Percentiles rank a stretch among this genome's conserved stretches.
These are phyloP conservation scores for Magnolia sinica DNA, from an alignment of 164 flowering plant genomes.

Conservation along the genomic window DNA sequence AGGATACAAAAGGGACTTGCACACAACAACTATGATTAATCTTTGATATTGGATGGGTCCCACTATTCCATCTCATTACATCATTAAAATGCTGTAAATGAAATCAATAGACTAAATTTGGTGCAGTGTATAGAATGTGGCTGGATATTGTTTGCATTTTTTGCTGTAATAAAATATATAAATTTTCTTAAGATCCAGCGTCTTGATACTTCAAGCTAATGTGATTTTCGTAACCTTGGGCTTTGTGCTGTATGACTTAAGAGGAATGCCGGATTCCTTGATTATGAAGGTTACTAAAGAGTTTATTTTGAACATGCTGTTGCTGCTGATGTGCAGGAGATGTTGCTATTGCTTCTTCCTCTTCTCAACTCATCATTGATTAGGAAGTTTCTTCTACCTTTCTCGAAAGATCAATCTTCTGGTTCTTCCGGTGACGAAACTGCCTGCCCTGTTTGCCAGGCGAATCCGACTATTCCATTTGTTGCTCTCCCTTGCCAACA, in stretches of 20 bases:
- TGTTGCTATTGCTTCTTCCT: slow-evolving; percentile 91
- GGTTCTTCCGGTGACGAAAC: slow-evolving; percentile 48
- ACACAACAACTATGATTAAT: no score
- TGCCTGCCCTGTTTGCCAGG: slow-evolving; percentile 79
- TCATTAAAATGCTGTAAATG: no score
- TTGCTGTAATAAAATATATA: no score
- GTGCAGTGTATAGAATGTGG: no score
- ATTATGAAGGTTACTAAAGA: neutral
- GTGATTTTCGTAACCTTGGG: neutral
- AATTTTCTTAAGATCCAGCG: no score
- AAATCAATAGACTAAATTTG: no score
- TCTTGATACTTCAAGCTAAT: neutral
- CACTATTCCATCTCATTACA: no score
- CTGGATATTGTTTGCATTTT: no score
- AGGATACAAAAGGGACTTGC: no score
- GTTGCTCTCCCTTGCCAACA: slow-evolving; percentile 95
- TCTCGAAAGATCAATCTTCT: slow-evolving; percentile 76
- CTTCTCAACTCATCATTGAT: slow-evolving; percentile 88
- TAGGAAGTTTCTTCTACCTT: slow-evolving; percentile 72
- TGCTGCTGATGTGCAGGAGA: slow-evolving; percentile 53
- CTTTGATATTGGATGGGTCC: no score
- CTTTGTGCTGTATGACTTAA: neutral
- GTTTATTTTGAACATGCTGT: neutral
- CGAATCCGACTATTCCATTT: slow-evolving; percentile 74
- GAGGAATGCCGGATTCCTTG: neutral